These are phyloP conservation scores for Aspergillus vadensis DNA, from an alignment of 2,329 filamentous ascomycete genomes.

Conservation along the genomic window DNA sequence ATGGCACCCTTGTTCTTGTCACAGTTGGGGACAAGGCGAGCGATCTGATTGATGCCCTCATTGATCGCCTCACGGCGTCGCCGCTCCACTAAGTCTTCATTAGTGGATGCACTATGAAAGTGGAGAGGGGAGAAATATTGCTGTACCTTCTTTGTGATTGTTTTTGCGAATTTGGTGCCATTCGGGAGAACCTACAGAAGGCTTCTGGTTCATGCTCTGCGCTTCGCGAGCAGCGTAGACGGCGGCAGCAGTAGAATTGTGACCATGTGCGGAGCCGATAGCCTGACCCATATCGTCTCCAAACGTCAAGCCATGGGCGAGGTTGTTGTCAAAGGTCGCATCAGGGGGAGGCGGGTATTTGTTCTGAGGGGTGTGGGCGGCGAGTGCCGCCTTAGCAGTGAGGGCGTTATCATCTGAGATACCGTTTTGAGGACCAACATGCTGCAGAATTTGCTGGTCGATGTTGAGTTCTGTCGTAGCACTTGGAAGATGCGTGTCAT, in stretches of 20 bases:
- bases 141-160: constrained; percentile 93
- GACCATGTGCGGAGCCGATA: constrained; percentile 40
- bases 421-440: constrained; percentile 57
- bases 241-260: constrained; percentile 62
- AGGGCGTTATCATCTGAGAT: constrained; percentile 50
- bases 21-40: constrained; percentile 95
- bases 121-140: constrained; percentile 25
- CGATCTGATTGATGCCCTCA: constrained; percentile 96
- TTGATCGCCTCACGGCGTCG: constrained; percentile 97
- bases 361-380: constrained; percentile 47
- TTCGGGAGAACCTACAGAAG: constrained; percentile 90
- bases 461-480: constrained; percentile 44
- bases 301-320: constrained; percentile 39
- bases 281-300: constrained; percentile 45
- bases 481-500: constrained; percentile 41
- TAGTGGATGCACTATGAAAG: constrained; percentile 23
- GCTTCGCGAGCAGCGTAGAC: constrained; percentile 55
- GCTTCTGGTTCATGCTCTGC: constrained; percentile 65
- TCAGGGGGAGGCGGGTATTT: constrained; percentile 49
- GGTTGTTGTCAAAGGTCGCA: constrained; percentile 40
- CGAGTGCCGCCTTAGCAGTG: constrained; percentile 51
- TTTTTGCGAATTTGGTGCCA: constrained; percentile 98
- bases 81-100: constrained; percentile 72
- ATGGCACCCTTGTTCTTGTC: constrained; percentile 99
- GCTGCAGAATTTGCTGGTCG: constrained; percentile 51